These are phyloP conservation scores for Pyrenula massariospora DNA, from an alignment of 495 filamentous ascomycete genomes.

Conservation along the genomic window DNA sequence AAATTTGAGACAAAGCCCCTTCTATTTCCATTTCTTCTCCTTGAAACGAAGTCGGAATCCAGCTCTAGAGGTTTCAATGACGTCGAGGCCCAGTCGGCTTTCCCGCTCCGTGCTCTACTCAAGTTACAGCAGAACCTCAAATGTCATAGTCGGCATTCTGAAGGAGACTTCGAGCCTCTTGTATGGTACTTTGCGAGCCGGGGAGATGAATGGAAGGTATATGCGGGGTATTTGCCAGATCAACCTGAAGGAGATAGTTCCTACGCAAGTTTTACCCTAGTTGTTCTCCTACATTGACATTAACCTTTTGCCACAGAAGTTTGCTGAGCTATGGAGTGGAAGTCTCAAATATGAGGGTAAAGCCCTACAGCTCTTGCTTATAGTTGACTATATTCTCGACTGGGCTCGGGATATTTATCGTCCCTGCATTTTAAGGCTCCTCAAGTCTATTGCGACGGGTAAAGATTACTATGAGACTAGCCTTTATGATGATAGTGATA, in stretches of 20 bases:
- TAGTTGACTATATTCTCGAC: not conserved
- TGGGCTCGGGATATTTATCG: not conserved
- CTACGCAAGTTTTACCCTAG: not conserved
- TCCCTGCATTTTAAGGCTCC: not conserved
- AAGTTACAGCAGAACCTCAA: not conserved
- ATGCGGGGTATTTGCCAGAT: not conserved
- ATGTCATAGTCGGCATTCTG: not conserved
- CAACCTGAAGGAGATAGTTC: not conserved
- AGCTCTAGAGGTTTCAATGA: not conserved
- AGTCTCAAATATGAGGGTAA: not conserved
- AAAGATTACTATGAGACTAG: conserved; percentile 5
- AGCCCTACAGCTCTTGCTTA: not conserved
- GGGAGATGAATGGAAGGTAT: not conserved
- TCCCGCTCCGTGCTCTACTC: not conserved
- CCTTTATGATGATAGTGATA: conserved; percentile 6
- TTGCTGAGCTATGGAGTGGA: not conserved
- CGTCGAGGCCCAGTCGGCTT: not conserved
- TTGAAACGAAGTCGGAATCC: conserved; percentile 1
- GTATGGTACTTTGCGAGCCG: not conserved
- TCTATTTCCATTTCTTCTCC: not conserved
- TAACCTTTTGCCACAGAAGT: not conserved
- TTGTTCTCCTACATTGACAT: not conserved
- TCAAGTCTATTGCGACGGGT: conserved; percentile 5
- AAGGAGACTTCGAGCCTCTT: not conserved
- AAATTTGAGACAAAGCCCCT: conserved; percentile 6